Percentiles rank a stretch among this genome's conserved stretches.
Conservation (phyloP, 2,329 filamentous ascomycete species). For the Cercospora citrullina region DNA sequence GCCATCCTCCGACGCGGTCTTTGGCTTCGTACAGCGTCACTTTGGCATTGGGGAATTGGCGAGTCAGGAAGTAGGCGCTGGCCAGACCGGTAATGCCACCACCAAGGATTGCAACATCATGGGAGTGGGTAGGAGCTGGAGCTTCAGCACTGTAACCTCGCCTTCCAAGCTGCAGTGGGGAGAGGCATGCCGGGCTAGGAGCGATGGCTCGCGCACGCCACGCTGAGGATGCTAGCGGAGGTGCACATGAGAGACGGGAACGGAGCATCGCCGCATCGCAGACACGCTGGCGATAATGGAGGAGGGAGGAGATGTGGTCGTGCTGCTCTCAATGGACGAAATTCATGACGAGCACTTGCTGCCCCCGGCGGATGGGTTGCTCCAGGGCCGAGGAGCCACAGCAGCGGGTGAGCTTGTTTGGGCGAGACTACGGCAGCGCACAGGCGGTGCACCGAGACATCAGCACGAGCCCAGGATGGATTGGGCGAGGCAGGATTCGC, state of each 20-base stretch:
- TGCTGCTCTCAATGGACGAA: not conserved
- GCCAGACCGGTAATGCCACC: slow-evolving; percentile 81
- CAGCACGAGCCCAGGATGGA: not conserved
- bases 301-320: not conserved
- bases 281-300: not conserved
- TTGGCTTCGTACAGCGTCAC: slow-evolving; percentile 81
- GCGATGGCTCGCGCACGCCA: slow-evolving; percentile 1
- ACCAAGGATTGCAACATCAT: slow-evolving; percentile 68
- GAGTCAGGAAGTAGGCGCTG: slow-evolving; percentile 73
- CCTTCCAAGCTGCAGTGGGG: not conserved
- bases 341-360: slow-evolving; percentile 2
- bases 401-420: not conserved
- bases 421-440: not conserved
- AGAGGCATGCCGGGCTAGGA: not conserved
- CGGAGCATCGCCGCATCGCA: slow-evolving; percentile 36
- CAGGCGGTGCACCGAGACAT: not conserved
- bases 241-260: slow-evolving; percentile 20
- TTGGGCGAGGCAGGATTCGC: not conserved
- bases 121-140: slow-evolving; percentile 18
- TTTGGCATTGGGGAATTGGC: slow-evolving; percentile 64
- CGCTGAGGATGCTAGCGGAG: slow-evolving; percentile 10
- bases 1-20: slow-evolving; percentile 76
- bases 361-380: not conserved
- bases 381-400: not conserved
- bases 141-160: slow-evolving; percentile 22